Conservation (phyloP, 768 basidiomycete species). For the Tricholoma sp. region DNA sequence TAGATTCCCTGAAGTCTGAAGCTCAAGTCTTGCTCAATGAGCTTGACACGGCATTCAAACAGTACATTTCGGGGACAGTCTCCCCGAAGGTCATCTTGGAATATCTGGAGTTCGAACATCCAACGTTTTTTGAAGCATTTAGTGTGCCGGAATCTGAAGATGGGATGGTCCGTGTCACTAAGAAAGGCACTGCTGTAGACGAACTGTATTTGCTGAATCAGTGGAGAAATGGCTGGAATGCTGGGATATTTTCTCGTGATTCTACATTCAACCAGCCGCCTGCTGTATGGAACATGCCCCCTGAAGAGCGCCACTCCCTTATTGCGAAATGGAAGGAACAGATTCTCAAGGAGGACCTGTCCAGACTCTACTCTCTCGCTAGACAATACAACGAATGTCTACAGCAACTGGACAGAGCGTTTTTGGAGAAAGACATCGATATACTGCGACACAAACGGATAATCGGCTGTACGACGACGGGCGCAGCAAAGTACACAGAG, state of each 20-base stretch:
- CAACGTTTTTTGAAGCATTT: neutral
- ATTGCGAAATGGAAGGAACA: neutral
- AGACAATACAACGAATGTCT: conserved; percentile 37
- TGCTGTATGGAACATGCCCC: neutral
- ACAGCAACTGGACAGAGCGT: conserved; percentile 30
- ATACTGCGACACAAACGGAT: conserved; percentile 45
- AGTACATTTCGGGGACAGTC: neutral
- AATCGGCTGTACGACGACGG: conserved; percentile 68
- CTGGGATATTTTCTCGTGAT: neutral
- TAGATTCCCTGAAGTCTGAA: conserved; percentile 33
- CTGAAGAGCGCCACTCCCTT: neutral
- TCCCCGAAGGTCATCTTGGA: neutral
- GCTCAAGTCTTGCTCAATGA: neutral
- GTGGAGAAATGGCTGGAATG: neutral
- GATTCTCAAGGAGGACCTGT: neutral
- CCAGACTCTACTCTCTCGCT: conserved; percentile 10
- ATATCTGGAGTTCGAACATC: neutral
- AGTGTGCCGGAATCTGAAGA: neutral
- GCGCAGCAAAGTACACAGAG: conserved; percentile 54
- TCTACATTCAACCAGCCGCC: neutral
- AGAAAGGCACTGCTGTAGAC: neutral
- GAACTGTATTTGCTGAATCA: neutral
- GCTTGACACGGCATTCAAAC: neutral
- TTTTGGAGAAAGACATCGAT: conserved; percentile 24
- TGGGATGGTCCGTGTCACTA: neutral